Evolutionary conservation across 371 early-diverging fungal species (phyloP).

Genomic region (Lichtheimia hyalospora): DNA sequence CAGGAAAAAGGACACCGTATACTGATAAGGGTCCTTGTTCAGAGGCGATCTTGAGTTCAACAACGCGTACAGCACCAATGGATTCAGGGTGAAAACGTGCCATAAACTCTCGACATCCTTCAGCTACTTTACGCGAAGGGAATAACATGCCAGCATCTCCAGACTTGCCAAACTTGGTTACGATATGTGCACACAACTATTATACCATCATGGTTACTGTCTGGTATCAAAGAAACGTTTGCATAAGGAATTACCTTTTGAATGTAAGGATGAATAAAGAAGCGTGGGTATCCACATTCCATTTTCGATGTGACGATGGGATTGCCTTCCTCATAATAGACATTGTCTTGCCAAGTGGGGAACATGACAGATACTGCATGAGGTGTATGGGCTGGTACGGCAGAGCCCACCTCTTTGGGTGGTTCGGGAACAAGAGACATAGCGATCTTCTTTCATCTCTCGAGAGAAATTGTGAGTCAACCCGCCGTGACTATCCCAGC

Average conservation of each 20-base stretch:
- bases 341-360: slow-evolving; percentile 90
- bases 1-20: slow-evolving; percentile 75
- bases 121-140: slow-evolving; percentile 71
- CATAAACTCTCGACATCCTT: slow-evolving; percentile 71
- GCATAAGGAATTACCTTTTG: slow-evolving; percentile 56
- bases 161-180: slow-evolving; percentile 67
- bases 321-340: slow-evolving; percentile 90
- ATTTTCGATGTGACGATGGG: slow-evolving; percentile 72
- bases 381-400: slow-evolving; percentile 74
- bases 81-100: slow-evolving; percentile 40
- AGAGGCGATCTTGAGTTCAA: slow-evolving; percentile 56
- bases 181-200: slow-evolving; percentile 41
- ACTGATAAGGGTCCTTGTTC: slow-evolving; percentile 46
- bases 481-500: too few relatives aligned
- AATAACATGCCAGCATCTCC: slow-evolving; percentile 72
- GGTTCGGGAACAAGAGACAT: slow-evolving; percentile 32
- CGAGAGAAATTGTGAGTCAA: too few relatives aligned
- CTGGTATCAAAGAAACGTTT: not conserved
- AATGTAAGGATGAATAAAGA: slow-evolving; percentile 77
- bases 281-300: slow-evolving; percentile 92
- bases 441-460: too few relatives aligned
- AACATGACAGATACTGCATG: slow-evolving; percentile 92
- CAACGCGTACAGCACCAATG: slow-evolving; percentile 52
- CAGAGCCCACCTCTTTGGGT: slow-evolving; percentile 55
- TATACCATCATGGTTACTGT: not conserved